A percentile compares a stretch with the other conserved stretches of the same genome.
phyloP scores from a whole-genome alignment of 805 yeast genomes.

The Saccharomyces jurei region DNA sequence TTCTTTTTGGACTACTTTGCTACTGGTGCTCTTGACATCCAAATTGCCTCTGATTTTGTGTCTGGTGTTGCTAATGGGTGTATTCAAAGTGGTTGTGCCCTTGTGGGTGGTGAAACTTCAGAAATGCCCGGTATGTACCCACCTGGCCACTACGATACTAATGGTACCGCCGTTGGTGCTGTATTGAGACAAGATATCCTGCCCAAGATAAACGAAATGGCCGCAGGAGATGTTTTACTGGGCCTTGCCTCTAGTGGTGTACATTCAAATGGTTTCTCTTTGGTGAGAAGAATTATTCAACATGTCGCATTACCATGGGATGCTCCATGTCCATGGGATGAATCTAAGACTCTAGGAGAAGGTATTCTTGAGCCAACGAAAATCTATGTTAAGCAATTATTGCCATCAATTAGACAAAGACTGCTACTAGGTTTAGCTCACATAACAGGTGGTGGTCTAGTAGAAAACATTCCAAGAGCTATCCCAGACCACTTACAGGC shows the following conservation, averaged over 20 bases:
- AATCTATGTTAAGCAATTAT: conserved; percentile 86
- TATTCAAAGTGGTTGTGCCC: conserved; percentile 88
- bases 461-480: conserved; percentile 94
- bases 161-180: conserved; percentile 98
- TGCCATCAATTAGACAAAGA: conserved; percentile 61
- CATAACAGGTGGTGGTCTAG: conserved; percentile 96
- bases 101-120: conserved; percentile 97
- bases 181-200: conserved; percentile 66
- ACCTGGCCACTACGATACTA: conserved; percentile 92
- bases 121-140: conserved; percentile 99
- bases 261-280: conserved; percentile 94
- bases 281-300: conserved; percentile 87
- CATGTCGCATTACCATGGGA: conserved; percentile 62
- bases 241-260: conserved; percentile 90
- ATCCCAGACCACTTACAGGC: conserved; percentile 78
- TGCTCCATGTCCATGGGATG: conserved; percentile 80
- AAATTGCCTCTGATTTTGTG: conserved; percentile 80
- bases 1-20: conserved; percentile 95
- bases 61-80: conserved; percentile 96
- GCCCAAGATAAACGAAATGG: conserved; percentile 64
- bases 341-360: conserved; percentile 66
- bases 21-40: conserved; percentile 80
- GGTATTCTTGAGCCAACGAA: conserved; percentile 83
- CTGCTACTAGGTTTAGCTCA: conserved; percentile 84
- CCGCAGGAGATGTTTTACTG: conserved; percentile 69